A percentile compares a stretch with the other conserved stretches of the same genome.
phyloP scores from a whole-genome alignment of 805 yeast species.

The Pichia californica region DNA sequence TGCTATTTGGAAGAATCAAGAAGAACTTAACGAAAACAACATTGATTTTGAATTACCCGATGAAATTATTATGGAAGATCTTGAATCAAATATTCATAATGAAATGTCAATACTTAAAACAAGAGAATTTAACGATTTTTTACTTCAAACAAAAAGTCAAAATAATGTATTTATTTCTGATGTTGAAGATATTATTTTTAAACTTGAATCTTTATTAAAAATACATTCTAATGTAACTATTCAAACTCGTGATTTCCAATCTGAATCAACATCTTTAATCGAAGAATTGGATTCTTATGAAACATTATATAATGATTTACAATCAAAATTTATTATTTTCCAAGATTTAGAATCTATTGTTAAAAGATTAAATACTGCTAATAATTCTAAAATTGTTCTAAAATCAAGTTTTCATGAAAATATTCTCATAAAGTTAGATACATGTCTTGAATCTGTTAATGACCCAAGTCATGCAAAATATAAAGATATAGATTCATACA shows the following conservation, averaged over 20 bases:
- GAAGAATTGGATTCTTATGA: constrained; percentile 38
- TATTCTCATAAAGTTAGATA: constrained; percentile 54
- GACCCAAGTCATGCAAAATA: constrained; percentile 44
- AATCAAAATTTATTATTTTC: constrained; percentile 49
- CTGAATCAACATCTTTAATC: constrained; percentile 45
- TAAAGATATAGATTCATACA: constrained; percentile 63
- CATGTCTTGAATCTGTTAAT: constrained; percentile 55
- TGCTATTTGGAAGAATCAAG: constrained; percentile 22
- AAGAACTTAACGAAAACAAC: constrained; percentile 10
- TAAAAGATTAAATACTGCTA: constrained; percentile 56
- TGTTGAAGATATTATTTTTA: constrained; percentile 38
- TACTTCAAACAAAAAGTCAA: constrained; percentile 22
- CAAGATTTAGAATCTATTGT: constrained; percentile 68
- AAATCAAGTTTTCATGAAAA: constrained; percentile 46
- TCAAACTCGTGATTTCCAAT: constrained; percentile 61
- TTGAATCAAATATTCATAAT: constrained; percentile 12
- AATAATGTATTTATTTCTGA: constrained; percentile 36
- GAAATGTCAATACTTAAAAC: constrained; percentile 26
- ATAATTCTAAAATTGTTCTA: constrained; percentile 60
- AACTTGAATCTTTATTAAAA: constrained; percentile 24
- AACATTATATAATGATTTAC: constrained; percentile 38
- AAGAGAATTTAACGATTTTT: constrained; percentile 32
- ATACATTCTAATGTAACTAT: constrained; percentile 51
- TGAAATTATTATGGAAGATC: constrained; percentile 1
- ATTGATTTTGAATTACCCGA: constrained; percentile 21